Percentiles rank a stretch among this genome's conserved stretches.
phyloP scores from a whole-genome alignment of 2,329 filamentous ascomycete species.

The Lachnellula hyalina region DNA sequence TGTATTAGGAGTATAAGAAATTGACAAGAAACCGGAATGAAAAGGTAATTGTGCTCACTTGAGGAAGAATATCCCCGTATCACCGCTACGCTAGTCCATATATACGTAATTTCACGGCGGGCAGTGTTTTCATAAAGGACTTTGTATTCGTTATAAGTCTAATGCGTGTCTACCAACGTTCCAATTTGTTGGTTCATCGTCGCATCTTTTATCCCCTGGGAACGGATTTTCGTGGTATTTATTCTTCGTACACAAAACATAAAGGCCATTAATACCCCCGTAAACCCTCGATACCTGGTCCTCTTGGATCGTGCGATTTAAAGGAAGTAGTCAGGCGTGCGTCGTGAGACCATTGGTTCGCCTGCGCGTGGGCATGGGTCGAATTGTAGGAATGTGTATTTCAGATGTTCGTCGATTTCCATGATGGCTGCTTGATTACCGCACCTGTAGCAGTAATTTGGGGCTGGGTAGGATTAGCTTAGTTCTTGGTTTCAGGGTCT shows the following conservation, averaged over 20 bases:
- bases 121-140: neutral
- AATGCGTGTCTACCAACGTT: neutral
- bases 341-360: slow-evolving; percentile 97
- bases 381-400: slow-evolving; percentile 99
- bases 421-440: slow-evolving; percentile 99
- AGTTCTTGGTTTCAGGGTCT: neutral
- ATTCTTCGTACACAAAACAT: neutral
- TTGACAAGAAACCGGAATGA: too few relatives aligned
- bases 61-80: too few relatives aligned
- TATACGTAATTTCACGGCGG: too few relatives aligned
- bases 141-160: slow-evolving; percentile 1
- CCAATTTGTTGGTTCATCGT: neutral
- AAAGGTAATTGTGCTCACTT: too few relatives aligned
- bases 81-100: too few relatives aligned
- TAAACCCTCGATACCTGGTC: neutral
- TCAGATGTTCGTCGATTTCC: slow-evolving; percentile 99
- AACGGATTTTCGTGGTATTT: neutral
- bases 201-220: neutral
- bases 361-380: slow-evolving; percentile 96
- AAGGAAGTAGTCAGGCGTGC: slow-evolving; percentile 98
- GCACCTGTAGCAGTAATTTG: slow-evolving; percentile 97
- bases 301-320: slow-evolving; percentile 39
- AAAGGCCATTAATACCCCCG: neutral
- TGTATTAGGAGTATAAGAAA: too few relatives aligned
- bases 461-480: slow-evolving; percentile 47